phyloP scores from a whole-genome alignment of 208 protist species.

The Leishmania amazonensis region DNA sequence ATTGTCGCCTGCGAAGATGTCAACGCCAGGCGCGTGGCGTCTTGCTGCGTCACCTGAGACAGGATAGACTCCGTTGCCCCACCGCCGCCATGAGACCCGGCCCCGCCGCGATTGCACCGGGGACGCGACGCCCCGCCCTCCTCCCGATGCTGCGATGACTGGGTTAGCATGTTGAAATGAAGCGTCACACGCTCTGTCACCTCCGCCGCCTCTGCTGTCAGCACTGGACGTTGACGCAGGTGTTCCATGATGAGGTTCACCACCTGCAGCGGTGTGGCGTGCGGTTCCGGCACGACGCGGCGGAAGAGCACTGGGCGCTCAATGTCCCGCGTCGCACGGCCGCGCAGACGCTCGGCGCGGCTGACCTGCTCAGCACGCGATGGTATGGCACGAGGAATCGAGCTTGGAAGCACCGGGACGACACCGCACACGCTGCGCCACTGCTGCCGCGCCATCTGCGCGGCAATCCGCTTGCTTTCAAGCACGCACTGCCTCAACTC shows the following conservation, averaged over 20 bases:
- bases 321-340: neutral
- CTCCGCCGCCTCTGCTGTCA: conserved; percentile 26
- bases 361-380: neutral
- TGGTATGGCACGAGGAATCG: neutral
- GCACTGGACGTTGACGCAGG: conserved; percentile 32
- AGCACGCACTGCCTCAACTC: conserved; percentile 18
- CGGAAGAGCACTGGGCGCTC: conserved; percentile 27
- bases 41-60: conserved; percentile 21
- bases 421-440: neutral
- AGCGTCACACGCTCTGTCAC: conserved; percentile 30
- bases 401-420: neutral
- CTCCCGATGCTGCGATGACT: conserved; percentile 13
- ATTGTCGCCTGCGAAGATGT: conserved; percentile 20
- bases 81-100: neutral
- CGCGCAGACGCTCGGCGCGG: neutral
- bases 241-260: conserved; percentile 64
- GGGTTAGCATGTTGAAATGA: conserved; percentile 35
- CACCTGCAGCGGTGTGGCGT: conserved; percentile 53
- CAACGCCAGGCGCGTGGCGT: neutral
- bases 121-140: neutral
- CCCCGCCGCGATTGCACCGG: neutral
- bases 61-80: conserved; percentile 17
- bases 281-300: conserved; percentile 52
- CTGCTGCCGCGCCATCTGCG: neutral
- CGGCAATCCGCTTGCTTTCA: conserved; percentile 8